Percentiles rank a stretch among this genome's conserved stretches.
Evolutionary conservation across 495 filamentous ascomycete genomes (phyloP).

Genomic region (Chaetomium fimeti): DNA sequence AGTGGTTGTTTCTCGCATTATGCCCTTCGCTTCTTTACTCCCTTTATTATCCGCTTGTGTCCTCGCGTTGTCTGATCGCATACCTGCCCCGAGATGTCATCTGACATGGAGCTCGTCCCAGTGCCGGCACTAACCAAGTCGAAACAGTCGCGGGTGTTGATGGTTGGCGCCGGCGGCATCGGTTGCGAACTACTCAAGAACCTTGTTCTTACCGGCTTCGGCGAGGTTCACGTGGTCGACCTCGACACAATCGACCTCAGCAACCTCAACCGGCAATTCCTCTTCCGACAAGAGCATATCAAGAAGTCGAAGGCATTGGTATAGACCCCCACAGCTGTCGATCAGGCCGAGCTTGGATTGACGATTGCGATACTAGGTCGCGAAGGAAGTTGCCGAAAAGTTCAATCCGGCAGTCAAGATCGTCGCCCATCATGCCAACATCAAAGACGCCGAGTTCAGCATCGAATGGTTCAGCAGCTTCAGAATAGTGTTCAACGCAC

Average conservation of each 20-base stretch:
- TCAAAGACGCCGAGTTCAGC: conserved; percentile 90
- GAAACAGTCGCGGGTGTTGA: conserved; percentile 76
- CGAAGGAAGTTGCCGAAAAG: conserved; percentile 84
- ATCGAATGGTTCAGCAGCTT: conserved; percentile 87
- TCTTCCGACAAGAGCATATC: conserved; percentile 96
- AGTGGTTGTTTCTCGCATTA: background rate
- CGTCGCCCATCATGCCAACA: conserved; percentile 89
- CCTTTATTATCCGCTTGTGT: background rate
- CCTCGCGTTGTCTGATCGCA: background rate
- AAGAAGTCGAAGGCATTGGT: conserved; percentile 96
- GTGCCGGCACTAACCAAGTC: conserved; percentile 33
- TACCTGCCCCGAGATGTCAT: conserved; percentile 18
- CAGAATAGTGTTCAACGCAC: conserved; percentile 87
- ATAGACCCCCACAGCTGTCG: conserved; percentile 32
- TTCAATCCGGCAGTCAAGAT: conserved; percentile 91
- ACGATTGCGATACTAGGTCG: conserved; percentile 61
- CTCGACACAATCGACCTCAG: conserved; percentile 97
- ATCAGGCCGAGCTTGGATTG: background rate
- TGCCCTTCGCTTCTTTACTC: background rate
- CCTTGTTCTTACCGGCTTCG: conserved; percentile 88
- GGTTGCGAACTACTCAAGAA: conserved; percentile 98
- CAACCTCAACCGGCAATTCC: conserved; percentile 97
- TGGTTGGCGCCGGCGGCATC: conserved; percentile 96
- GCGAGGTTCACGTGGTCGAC: conserved; percentile 93
- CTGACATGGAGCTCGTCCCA: conserved; percentile 6